Conservation (phyloP, 805 yeast species). For the Pichia rugopelliculosa region DNA sequence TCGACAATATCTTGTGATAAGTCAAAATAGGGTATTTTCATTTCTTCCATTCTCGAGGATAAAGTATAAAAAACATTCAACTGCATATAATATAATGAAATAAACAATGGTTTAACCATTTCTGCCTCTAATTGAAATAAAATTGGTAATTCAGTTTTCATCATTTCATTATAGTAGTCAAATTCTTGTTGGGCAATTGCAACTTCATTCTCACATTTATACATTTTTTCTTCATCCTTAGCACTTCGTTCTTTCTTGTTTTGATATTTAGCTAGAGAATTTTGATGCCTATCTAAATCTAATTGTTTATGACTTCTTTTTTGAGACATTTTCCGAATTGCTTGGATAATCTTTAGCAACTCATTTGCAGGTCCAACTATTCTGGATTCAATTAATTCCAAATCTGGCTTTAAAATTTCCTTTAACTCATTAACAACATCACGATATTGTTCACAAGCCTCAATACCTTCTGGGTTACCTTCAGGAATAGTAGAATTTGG, state of each 20-base stretch:
- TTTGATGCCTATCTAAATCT: constrained; percentile 82
- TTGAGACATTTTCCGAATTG: constrained; percentile 87
- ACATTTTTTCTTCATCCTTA: constrained; percentile 88
- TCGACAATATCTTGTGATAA: constrained; percentile 75
- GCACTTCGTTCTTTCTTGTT: constrained; percentile 75
- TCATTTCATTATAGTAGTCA: constrained; percentile 91
- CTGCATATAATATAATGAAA: constrained; percentile 95
- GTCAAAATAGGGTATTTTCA: constrained; percentile 96
- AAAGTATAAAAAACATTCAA: constrained; percentile 92
- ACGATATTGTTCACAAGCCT: constrained; percentile 88
- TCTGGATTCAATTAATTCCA: constrained; percentile 84
- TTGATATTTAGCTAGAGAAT: constrained; percentile 63
- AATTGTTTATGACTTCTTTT: constrained; percentile 94
- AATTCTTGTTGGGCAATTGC: constrained; percentile 91
- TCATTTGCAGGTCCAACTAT: constrained; percentile 91
- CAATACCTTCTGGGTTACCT: constrained; percentile 94
- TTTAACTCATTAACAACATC: constrained; percentile 83
- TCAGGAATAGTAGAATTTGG: constrained; percentile 82
- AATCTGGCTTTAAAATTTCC: constrained; percentile 80
- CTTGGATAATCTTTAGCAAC: constrained; percentile 68
- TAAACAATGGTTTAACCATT: constrained; percentile 88
- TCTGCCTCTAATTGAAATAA: constrained; percentile 85
- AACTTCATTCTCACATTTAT: constrained; percentile 81
- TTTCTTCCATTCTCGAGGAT: constrained; percentile 85
- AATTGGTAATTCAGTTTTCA: constrained; percentile 83